phyloP scores from a whole-genome alignment of 805 yeast genomes.

The Wickerhamiella galacta region DNA sequence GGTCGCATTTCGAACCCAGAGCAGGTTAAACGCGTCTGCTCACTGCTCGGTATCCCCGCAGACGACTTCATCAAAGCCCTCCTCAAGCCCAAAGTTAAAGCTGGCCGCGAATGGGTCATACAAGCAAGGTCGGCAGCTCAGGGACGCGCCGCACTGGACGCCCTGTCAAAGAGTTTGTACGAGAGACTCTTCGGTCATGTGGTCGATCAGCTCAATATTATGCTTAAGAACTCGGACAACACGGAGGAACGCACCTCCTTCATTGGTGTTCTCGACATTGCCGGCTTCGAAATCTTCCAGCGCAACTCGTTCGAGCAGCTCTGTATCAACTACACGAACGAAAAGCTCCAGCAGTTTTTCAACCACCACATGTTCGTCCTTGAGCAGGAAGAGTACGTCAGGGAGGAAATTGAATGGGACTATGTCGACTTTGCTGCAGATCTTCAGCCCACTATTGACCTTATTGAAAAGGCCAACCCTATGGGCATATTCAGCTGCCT shows the following conservation, averaged over 20 bases:
- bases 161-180: constrained; percentile 72
- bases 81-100: constrained; percentile 68
- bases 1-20: constrained; percentile 45
- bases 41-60: constrained; percentile 46
- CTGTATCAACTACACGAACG: constrained; percentile 92
- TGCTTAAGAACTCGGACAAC: constrained; percentile 30
- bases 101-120: constrained; percentile 73
- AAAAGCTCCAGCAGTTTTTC: constrained; percentile 90
- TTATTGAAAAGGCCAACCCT: constrained; percentile 60
- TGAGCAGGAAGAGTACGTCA: constrained; percentile 92
- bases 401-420: constrained; percentile 86
- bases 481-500: constrained; percentile 73
- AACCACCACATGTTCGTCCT: constrained; percentile 91
- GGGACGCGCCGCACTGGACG: constrained; percentile 67
- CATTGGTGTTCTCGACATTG: constrained; percentile 90
- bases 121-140: constrained; percentile 68
- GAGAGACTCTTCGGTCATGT: constrained; percentile 68
- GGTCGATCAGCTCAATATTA: constrained; percentile 58
- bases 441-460: constrained; percentile 81
- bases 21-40: constrained; percentile 35
- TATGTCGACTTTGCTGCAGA: constrained; percentile 91
- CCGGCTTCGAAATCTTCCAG: constrained; percentile 94
- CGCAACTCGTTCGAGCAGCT: constrained; percentile 91
- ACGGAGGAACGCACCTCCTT: constrained; percentile 24
- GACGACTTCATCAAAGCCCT: constrained; percentile 42